A percentile compares a stretch with the other conserved stretches of the same genome.
Conservation (phyloP, 192 early-diverging fungal species). For the Paraglomus brasilianum region DNA sequence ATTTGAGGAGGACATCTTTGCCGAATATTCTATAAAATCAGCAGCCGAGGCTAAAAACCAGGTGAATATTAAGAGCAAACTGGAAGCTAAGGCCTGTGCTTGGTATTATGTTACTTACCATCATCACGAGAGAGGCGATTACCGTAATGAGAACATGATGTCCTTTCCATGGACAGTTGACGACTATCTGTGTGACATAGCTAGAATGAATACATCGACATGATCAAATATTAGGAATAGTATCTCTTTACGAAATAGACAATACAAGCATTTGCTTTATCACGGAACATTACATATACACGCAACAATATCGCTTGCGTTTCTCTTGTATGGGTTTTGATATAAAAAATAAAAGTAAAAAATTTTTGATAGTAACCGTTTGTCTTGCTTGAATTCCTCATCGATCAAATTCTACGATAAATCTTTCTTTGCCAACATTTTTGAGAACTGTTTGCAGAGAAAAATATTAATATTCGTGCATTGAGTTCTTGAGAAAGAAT, state of each 20-base stretch:
- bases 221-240: too few relatives aligned
- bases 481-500: not conserved
- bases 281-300: too few relatives aligned
- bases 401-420: constrained; percentile 76
- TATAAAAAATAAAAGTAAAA: too few relatives aligned
- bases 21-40: too few relatives aligned
- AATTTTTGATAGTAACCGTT: too few relatives aligned
- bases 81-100: constrained; percentile 56
- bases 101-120: constrained; percentile 77
- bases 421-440: constrained; percentile 80
- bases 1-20: constrained; percentile 50
- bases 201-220: too few relatives aligned
- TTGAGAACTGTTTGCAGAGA: constrained; percentile 59
- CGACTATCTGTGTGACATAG: constrained; percentile 45
- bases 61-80: constrained; percentile 14
- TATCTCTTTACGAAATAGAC: too few relatives aligned
- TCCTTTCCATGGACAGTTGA: constrained; percentile 54
- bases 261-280: too few relatives aligned
- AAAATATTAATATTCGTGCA: not conserved
- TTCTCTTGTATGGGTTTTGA: too few relatives aligned
- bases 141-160: constrained; percentile 35
- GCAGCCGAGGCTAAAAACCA: constrained; percentile 30
- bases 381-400: too few relatives aligned
- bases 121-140: constrained; percentile 33
- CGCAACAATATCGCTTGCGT: too few relatives aligned